These are phyloP conservation scores for Pythium folliculosum DNA, from an alignment of 352 stramenopile species.

Conservation along the genomic window DNA sequence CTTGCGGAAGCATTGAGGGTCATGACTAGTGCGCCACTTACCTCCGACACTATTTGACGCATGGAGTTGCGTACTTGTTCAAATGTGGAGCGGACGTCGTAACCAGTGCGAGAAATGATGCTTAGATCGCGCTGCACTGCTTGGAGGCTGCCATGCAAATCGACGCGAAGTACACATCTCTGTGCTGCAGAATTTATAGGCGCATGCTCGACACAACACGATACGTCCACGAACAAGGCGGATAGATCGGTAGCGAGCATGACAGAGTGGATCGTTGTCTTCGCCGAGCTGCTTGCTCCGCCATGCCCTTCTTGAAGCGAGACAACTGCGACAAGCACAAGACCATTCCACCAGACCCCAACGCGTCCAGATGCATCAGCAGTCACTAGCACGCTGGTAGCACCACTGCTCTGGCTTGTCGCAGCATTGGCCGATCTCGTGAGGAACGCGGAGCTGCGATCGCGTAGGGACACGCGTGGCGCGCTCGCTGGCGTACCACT, in stretches of 20 bases:
- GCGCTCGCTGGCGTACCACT: background rate
- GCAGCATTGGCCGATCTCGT: background rate
- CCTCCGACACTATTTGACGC: constrained; percentile 48
- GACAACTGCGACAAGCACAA: constrained; percentile 48
- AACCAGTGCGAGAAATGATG: constrained; percentile 16
- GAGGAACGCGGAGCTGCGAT: constrained; percentile 11
- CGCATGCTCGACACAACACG: background rate
- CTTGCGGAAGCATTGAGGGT: too few species aligned
- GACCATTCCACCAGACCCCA: constrained; percentile 65
- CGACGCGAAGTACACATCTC: constrained; percentile 9
- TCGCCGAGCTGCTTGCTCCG: background rate
- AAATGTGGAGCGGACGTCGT: constrained; percentile 29
- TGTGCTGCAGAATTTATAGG: background rate
- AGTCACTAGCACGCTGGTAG: constrained; percentile 42
- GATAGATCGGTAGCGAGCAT: constrained; percentile 21
- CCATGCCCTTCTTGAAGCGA: constrained; percentile 30
- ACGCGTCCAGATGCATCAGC: constrained; percentile 43
- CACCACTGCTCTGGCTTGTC: background rate
- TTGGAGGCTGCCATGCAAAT: constrained; percentile 17
- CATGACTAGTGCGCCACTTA: constrained; percentile 1
- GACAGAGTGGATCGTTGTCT: constrained; percentile 8
- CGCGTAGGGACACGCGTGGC: constrained; percentile 8
- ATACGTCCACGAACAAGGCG: constrained; percentile 19
- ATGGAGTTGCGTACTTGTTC: constrained; percentile 42
- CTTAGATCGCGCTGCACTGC: constrained; percentile 11